Conservation (phyloP, 768 basidiomycete species). For the Cystofilobasidium capitatum region DNA sequence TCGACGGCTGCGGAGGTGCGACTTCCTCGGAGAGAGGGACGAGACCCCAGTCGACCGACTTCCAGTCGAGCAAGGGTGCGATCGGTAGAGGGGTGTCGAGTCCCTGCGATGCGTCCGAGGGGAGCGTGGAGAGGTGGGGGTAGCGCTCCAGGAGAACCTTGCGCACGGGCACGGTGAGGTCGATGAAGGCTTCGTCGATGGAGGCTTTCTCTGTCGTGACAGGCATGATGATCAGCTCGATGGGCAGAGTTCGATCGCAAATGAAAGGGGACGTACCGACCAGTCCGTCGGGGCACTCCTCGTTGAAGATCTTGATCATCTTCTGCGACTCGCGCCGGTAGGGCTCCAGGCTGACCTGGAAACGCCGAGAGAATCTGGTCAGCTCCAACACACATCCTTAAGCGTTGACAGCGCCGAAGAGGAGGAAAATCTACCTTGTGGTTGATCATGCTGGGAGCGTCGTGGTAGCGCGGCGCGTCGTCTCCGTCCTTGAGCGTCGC, state of each 20-base stretch:
- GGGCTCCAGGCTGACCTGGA: constrained; percentile 81
- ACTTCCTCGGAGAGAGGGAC: background rate
- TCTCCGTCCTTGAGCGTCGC: constrained; percentile 72
- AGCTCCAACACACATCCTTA: background rate
- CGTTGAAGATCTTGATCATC: constrained; percentile 72
- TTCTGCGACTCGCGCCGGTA: constrained; percentile 85
- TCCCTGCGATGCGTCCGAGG: constrained; percentile 57
- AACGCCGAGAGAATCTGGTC: background rate
- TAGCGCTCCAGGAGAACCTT: constrained; percentile 61
- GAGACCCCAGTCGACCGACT: constrained; percentile 21
- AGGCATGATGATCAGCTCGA: background rate
- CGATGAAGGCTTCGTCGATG: constrained; percentile 94
- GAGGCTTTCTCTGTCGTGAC: constrained; percentile 76
- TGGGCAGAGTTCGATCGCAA: background rate
- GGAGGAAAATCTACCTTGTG: constrained; percentile 67
- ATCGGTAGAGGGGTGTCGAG: constrained; percentile 57
- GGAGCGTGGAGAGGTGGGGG: constrained; percentile 64
- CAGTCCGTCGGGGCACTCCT: constrained; percentile 65
- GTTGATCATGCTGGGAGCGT: constrained; percentile 74
- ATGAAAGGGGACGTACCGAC: constrained; percentile 51
- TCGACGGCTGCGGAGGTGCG: background rate
- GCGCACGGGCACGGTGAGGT: constrained; percentile 74
- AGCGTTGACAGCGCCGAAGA: background rate
- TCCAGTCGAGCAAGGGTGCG: constrained; percentile 38
- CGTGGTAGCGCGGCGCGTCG: constrained; percentile 78